These are phyloP conservation scores for Fistulinella prunicolor DNA, from an alignment of 768 basidiomycete species.

Conservation along the genomic window DNA sequence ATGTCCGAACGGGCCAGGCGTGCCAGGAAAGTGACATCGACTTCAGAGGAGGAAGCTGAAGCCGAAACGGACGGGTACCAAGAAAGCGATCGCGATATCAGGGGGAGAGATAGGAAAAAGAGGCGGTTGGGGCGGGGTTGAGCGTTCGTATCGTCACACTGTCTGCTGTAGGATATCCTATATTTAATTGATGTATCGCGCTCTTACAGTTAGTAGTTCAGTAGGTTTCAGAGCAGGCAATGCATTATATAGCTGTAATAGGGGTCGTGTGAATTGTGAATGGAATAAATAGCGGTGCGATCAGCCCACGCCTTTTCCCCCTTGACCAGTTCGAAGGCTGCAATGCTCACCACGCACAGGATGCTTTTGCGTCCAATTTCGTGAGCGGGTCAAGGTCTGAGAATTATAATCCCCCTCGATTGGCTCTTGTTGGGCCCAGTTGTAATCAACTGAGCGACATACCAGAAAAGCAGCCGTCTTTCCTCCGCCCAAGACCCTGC, in stretches of 20 bases:
- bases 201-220: neutral
- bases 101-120: conserved; percentile 29
- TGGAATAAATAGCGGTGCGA: no score
- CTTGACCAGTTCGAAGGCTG: conserved; percentile 54
- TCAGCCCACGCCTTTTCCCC: neutral
- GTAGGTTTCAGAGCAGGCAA: no score
- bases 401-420: conserved; percentile 62
- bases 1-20: conserved; percentile 5
- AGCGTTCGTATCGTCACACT: no score
- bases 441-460: conserved; percentile 56
- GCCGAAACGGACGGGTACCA: conserved; percentile 3
- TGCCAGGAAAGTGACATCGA: neutral
- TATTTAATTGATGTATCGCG: neutral
- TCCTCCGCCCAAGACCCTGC: conserved; percentile 43
- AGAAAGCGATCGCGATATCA: conserved; percentile 12
- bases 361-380: conserved; percentile 33
- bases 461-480: conserved; percentile 56
- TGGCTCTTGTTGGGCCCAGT: conserved; percentile 60
- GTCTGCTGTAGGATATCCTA: neutral
- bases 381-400: conserved; percentile 87
- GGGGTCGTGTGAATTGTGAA: no score
- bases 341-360: conserved; percentile 64
- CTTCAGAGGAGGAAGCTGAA: conserved; percentile 12
- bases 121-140: conserved; percentile 20
- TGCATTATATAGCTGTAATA: no score